Base-by-base conservation (phyloP, 1,139 yeast genomes). In the Kodamaea sp. region DNA sequence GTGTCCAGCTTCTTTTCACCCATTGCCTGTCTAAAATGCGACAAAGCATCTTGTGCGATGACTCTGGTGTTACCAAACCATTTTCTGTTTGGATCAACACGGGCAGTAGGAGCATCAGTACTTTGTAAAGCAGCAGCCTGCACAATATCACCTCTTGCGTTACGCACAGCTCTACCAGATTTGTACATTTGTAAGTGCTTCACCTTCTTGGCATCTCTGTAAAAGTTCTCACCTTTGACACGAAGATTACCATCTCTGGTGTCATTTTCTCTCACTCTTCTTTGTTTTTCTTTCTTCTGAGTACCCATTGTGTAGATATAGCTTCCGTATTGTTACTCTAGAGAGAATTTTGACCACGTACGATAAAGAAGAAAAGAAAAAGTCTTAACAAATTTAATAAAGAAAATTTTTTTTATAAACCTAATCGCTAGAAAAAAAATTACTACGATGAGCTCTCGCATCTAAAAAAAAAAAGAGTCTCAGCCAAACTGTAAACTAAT, bases 1-100 rank as follows among this genome's bases (percentile, higher is more conserved):
- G 96, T 78, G 58, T 90, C 96, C 52, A 82, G 75, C 52, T 84
- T 78, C 54, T 84, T 85, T 47, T 85, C 96, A 37, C 95, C 95
- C 71, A 92, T 75, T 6, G 97, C 97, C 53, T 88, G 94, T 62
- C 98, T 77, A 67, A 92, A 92, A 66, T 92, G 97, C 31, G 85
- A 72, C 57, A 92, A 71, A 1, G 98, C 96, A 69, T 94, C 97
- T 60, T 92, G 98, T 2, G 97, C 92, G 57, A 92, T 92, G 33
- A 92, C 98, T 56, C 98, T 79, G 24, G 98, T 89, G 64, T 89
- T 92, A 38, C 97, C 97, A 59, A 92, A 94, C 98, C 98, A 92
- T 56, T 92, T 80, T 60, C 96, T 79, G 62, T 92, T 90, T 5
- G 98, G 98, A 58, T 88, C 96, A 34, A 92, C 95, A 49, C 98